Percentiles rank a stretch among this genome's conserved stretches.
These are phyloP conservation scores for Paramecium bursaria DNA, from an alignment of 73 alveolate genomes.

Conservation along the genomic window DNA sequence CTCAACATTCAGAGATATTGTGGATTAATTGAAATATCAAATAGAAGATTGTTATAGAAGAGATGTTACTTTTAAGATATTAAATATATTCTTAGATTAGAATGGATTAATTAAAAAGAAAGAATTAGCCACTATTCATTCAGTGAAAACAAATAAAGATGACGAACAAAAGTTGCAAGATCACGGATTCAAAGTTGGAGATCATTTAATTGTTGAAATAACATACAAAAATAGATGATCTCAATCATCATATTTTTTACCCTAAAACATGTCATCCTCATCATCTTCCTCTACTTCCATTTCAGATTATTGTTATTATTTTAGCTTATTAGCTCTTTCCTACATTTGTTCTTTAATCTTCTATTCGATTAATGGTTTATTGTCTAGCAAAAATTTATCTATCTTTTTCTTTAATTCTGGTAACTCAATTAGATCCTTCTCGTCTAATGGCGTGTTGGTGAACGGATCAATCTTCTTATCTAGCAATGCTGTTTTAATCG, in stretches of 20 bases:
- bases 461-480: slow-evolving; percentile 54
- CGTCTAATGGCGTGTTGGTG: neutral
- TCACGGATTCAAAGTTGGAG: slow-evolving; percentile 35
- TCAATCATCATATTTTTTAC: slow-evolving; percentile 23
- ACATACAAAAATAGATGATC: no score
- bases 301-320: neutral
- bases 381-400: neutral
- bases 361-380: neutral
- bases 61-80: slow-evolving; percentile 5
- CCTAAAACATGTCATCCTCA: neutral
- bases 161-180: slow-evolving; percentile 29
- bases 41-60: slow-evolving; percentile 19
- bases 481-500: slow-evolving; percentile 5
- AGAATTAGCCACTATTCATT: slow-evolving; percentile 33
- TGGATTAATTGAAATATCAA: slow-evolving; percentile 50
- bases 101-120: slow-evolving; percentile 42
- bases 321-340: neutral
- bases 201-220: slow-evolving; percentile 30
- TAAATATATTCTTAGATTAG: slow-evolving; percentile 20
- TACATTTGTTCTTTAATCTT: neutral
- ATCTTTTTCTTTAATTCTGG: slow-evolving; percentile 48
- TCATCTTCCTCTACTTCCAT: neutral
- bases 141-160: slow-evolving; percentile 27
- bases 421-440: neutral
- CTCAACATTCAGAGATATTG: slow-evolving; percentile 48